phyloP scores from a whole-genome alignment of 1,139 yeast genomes.

The Yamadazyma dendronema region DNA sequence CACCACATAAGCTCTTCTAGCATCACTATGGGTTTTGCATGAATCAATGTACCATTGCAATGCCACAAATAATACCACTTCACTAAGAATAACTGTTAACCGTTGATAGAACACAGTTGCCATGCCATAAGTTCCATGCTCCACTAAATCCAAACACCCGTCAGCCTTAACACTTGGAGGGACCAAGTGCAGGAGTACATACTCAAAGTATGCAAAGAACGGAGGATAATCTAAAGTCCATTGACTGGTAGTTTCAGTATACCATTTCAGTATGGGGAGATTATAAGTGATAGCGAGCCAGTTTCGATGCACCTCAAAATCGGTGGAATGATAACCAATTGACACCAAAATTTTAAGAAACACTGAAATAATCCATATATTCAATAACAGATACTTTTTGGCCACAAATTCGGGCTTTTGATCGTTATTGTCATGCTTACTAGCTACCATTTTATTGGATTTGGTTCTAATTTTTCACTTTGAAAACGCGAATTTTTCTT shows the following conservation, averaged over 20 bases:
- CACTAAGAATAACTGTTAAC: slow-evolving; percentile 74
- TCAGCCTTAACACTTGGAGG: slow-evolving; percentile 64
- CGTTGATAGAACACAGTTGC: slow-evolving; percentile 85
- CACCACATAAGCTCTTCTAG: slow-evolving; percentile 62
- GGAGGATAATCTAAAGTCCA: slow-evolving; percentile 99
- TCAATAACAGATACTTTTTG: slow-evolving; percentile 27
- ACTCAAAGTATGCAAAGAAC: slow-evolving; percentile 93
- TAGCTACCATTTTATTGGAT: slow-evolving; percentile 1
- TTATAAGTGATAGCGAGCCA: slow-evolving; percentile 90
- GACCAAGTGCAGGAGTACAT: slow-evolving; percentile 68
- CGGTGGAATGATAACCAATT: slow-evolving; percentile 72
- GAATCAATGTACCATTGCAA: slow-evolving; percentile 70
- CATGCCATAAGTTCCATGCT: slow-evolving; percentile 64
- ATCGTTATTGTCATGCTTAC: background rate
- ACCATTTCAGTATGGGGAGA: slow-evolving; percentile 83
- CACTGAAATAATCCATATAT: slow-evolving; percentile 40
- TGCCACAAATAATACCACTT: slow-evolving; percentile 65
- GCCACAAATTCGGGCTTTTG: slow-evolving; percentile 1
- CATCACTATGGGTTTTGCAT: slow-evolving; percentile 33
- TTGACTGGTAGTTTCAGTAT: slow-evolving; percentile 75
- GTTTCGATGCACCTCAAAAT: slow-evolving; percentile 94
- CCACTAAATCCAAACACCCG: slow-evolving; percentile 75
- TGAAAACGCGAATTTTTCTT: slow-evolving; percentile 3
- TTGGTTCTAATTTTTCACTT: background rate
- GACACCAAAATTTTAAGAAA: slow-evolving; percentile 38